Evolutionary conservation across 164 flowering plant genomes (phyloP), one percentile per base, ranked within the genome.

Genomic region (Buxus sempervirens): DNA sequence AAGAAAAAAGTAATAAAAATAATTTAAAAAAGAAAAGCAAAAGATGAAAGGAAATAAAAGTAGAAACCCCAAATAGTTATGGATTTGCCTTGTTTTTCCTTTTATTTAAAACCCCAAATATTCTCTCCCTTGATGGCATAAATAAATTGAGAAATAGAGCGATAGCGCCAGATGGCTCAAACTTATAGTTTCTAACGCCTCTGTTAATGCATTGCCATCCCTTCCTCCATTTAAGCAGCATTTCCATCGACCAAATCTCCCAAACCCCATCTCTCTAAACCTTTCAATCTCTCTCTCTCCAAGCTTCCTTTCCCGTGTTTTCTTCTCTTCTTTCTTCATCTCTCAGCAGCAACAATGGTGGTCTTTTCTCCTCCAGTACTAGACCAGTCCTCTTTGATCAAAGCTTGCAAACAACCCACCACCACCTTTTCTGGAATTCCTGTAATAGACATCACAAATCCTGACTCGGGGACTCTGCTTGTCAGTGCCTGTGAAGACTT

Each of bases 401-500:
- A 77, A 68, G 65, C 86, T 79, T 85, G 85, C 86, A 87, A 83
- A 60, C 74, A 83, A n/a, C 54, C 69, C 38, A 42, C 53, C 56
- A 67, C 25, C 32, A 53, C 66, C 9, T 70, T 60, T 68, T 15
- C 72, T 2, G 78, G 67, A 36, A 81, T 95, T 55, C 98, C 98
- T 0, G 80, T 78, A 1, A 76, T 95, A 15, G 97, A 95, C 85
- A 71, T 95, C 16, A 76, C 76, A 1, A 66, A 75, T n/a, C 90
- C 96, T 4, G 75, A 76, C 0, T 84, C 90, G 5, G 81, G 78
- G 64, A 42, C 55, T 42, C 78, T 42, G 3, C 65, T 92, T 13
- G 85, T 89, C 10, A 75, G 82, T 54, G 97, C 97, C 38, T 92
- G 97, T 69, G 73, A 83, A 60, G 93, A 92, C 59, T 82, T 80